These are phyloP conservation scores for Bipolaris bicolor DNA, from an alignment of 2,329 filamentous ascomycete species.

Conservation along the genomic window DNA sequence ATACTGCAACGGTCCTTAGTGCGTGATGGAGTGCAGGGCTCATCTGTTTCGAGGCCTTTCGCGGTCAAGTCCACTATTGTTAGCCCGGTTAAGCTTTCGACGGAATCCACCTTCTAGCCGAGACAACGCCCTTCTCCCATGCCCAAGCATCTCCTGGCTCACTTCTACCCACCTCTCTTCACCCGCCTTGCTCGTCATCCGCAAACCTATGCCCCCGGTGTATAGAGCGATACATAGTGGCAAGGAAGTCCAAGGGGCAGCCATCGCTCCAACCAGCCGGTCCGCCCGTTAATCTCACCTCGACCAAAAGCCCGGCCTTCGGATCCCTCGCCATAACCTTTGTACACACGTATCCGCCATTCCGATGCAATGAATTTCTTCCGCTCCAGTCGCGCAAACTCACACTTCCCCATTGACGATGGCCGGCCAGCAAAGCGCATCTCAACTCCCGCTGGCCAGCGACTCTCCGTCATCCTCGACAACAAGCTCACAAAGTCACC, in stretches of 20 bases:
- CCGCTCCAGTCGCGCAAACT: constrained; percentile 27
- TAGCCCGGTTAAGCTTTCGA: constrained; percentile 15
- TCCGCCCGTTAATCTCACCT: neutral
- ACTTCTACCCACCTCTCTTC: constrained; percentile 6
- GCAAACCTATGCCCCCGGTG: constrained; percentile 5
- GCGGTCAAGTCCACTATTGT: constrained; percentile 7
- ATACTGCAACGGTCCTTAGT: constrained; percentile 23
- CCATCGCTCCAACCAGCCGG: neutral
- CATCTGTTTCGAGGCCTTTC: constrained; percentile 21
- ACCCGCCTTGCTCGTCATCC: neutral
- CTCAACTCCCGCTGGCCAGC: constrained; percentile 51
- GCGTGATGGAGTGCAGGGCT: constrained; percentile 27
- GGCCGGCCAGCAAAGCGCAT: constrained; percentile 50
- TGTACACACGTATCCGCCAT: neutral
- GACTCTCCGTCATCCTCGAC: constrained; percentile 51
- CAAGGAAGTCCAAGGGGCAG: constrained; percentile 11
- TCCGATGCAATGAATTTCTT: constrained; percentile 35
- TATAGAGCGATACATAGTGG: constrained; percentile 13
- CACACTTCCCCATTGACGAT: constrained; percentile 32
- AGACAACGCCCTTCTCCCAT: neutral
- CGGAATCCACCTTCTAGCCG: neutral
- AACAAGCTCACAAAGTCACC: constrained; percentile 27
- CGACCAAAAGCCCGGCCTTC: constrained; percentile 1
- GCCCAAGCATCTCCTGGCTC: constrained; percentile 7
- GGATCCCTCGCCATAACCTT: neutral